Evolutionary conservation across 2,329 filamentous ascomycete genomes (phyloP).

Genomic region (Neobulgaria alba): DNA sequence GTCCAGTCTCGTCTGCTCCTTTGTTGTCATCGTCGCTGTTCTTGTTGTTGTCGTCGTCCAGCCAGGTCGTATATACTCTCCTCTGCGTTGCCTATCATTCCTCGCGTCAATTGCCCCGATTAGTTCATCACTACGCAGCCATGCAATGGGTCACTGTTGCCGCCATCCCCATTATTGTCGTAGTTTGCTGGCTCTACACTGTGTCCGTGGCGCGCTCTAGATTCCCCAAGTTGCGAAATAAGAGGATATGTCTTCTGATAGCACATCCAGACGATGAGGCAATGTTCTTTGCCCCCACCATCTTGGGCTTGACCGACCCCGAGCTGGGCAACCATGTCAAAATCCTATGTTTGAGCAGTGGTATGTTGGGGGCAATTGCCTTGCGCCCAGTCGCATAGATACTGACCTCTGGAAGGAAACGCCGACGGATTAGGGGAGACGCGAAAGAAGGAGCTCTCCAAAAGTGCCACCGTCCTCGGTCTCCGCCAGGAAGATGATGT

Average conservation of each 20-base stretch:
- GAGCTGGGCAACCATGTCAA: conserved; percentile 82
- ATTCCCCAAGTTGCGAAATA: conserved; percentile 64
- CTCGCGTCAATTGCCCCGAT: no score
- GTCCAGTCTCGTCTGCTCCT: no score
- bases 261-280: conserved; percentile 98
- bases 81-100: no score
- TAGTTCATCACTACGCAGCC: conserved; percentile 3
- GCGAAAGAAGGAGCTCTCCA: conserved; percentile 73
- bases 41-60: no score
- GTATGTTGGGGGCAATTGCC: conserved; percentile 39
- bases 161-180: conserved; percentile 18
- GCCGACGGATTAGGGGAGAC: conserved; percentile 80
- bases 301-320: conserved; percentile 75
- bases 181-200: conserved; percentile 28
- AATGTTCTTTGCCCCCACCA: conserved; percentile 95
- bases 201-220: conserved; percentile 32
- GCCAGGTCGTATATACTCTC: no score
- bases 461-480: conserved; percentile 71
- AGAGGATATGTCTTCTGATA: conserved; percentile 85
- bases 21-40: no score
- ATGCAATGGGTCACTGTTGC: conserved; percentile 25
- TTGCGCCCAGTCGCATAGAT: no score
- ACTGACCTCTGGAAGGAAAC: conserved; percentile 45
- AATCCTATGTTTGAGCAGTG: conserved; percentile 85
- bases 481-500: conserved; percentile 69